A percentile compares a stretch with the other conserved stretches of the same genome.
phyloP scores from a whole-genome alignment of 495 filamentous ascomycete genomes.

The Monascus purpureus region DNA sequence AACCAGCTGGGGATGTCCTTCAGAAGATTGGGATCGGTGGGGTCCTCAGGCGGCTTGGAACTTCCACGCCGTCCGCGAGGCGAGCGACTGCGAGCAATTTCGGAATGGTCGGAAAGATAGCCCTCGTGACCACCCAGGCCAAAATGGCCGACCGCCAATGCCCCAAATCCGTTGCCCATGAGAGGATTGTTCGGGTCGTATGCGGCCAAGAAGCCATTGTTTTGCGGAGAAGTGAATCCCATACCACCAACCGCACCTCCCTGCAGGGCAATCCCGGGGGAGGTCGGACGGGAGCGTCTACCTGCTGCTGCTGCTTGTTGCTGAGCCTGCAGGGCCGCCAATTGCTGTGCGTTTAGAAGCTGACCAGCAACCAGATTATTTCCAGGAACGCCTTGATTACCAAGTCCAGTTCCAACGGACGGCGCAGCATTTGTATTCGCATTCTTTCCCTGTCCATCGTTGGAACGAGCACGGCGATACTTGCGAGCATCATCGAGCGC shows the following conservation, averaged over 20 bases:
- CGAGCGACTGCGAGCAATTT: constrained; percentile 77
- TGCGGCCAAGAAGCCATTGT: constrained; percentile 86
- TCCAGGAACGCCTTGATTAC: constrained; percentile 41
- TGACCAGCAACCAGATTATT: constrained; percentile 76
- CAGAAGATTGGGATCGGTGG: constrained; percentile 77
- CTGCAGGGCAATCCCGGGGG: constrained; percentile 80
- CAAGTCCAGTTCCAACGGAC: constrained; percentile 36
- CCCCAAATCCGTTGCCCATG: constrained; percentile 58
- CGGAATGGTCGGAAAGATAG: constrained; percentile 89
- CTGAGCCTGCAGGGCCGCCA: constrained; percentile 73
- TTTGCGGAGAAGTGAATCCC: constrained; percentile 78
- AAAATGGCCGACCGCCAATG: constrained; percentile 63
- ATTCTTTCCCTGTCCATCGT: constrained; percentile 55
- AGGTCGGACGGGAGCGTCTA: constrained; percentile 81
- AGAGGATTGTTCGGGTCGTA: constrained; percentile 65
- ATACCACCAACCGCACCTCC: constrained; percentile 48
- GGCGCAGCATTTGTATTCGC: constrained; percentile 23
- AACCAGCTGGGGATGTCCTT: constrained; percentile 96
- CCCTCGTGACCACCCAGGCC: constrained; percentile 60
- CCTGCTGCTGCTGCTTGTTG: constrained; percentile 65
- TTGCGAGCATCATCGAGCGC: constrained; percentile 92
- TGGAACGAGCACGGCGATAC: constrained; percentile 80
- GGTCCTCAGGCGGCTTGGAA: constrained; percentile 95
- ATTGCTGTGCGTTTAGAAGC: constrained; percentile 67
- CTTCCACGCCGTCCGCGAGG: constrained; percentile 86